Conservation (phyloP, 306 rosid genomes). For the Delonix regia region DNA sequence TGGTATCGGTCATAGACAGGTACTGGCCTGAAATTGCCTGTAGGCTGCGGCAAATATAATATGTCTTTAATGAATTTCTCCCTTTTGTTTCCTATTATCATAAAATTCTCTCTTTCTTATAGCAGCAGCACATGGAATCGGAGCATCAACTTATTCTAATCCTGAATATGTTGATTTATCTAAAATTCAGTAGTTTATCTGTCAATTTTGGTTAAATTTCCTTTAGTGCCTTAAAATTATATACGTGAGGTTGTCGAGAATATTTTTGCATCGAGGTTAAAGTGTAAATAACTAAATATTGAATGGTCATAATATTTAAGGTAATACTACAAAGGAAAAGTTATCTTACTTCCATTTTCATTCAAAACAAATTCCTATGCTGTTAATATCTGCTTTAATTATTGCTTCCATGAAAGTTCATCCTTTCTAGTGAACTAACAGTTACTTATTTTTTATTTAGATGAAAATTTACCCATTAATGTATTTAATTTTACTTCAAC, state of each 20-base stretch:
- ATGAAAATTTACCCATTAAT: background rate
- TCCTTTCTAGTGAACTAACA: background rate
- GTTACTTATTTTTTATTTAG: background rate
- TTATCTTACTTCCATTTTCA: background rate
- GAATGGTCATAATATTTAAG: background rate
- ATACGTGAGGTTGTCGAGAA: background rate
- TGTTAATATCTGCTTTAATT: background rate
- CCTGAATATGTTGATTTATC: slow-evolving; percentile 3
- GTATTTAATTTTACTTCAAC: background rate
- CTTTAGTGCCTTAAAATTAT: background rate
- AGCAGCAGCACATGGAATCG: background rate
- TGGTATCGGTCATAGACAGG: slow-evolving; percentile 89
- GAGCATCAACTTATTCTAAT: background rate
- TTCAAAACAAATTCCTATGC: background rate
- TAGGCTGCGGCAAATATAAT: background rate
- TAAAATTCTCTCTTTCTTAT: background rate
- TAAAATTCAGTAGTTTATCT: background rate
- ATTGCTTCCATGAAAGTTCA: background rate
- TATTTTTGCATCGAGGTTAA: background rate
- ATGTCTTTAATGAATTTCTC: background rate
- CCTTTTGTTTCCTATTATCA: background rate
- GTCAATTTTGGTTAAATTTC: slow-evolving; percentile 1
- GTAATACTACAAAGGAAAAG: background rate
- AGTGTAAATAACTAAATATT: background rate
- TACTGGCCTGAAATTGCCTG: slow-evolving; percentile 35